These are phyloP conservation scores for Berberis thunbergii DNA, from an alignment of 164 flowering plant species.

Conservation along the genomic window DNA sequence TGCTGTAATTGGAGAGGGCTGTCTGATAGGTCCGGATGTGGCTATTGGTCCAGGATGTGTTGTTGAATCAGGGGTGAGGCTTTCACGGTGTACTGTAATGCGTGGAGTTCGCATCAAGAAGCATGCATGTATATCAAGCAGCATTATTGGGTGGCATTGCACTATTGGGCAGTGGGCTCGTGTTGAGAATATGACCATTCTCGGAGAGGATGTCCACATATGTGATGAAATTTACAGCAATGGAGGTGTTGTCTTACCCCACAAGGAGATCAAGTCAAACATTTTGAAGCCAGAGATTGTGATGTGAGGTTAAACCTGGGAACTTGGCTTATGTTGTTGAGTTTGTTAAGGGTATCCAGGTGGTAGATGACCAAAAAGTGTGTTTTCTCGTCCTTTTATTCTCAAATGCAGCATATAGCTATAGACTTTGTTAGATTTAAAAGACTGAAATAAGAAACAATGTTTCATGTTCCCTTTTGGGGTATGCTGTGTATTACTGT, in stretches of 20 bases:
- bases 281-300: constrained; percentile 97
- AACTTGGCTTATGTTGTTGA: neutral
- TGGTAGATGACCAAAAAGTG: neutral
- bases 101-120: constrained; percentile 86
- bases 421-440: no score
- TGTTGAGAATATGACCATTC: constrained; percentile 95
- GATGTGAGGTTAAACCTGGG: constrained; percentile 40
- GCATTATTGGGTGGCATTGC: constrained; percentile 97
- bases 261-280: constrained; percentile 91
- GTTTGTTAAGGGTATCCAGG: neutral
- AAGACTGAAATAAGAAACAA: no score
- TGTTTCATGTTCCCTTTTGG: no score
- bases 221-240: constrained; percentile 92
- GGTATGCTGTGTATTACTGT: no score
- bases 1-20: constrained; percentile 90
- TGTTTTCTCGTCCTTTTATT: neutral
- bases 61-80: constrained; percentile 90
- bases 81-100: constrained; percentile 92
- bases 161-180: constrained; percentile 98
- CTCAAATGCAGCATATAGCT: neutral
- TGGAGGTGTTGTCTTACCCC: constrained; percentile 94
- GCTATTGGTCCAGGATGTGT: constrained; percentile 97
- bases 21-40: constrained; percentile 94
- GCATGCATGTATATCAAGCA: constrained; percentile 84
- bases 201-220: constrained; percentile 97